A percentile compares a stretch with the other conserved stretches of the same genome.
Conservation (phyloP, 495 filamentous ascomycete genomes). For the Neurospora discreta region DNA sequence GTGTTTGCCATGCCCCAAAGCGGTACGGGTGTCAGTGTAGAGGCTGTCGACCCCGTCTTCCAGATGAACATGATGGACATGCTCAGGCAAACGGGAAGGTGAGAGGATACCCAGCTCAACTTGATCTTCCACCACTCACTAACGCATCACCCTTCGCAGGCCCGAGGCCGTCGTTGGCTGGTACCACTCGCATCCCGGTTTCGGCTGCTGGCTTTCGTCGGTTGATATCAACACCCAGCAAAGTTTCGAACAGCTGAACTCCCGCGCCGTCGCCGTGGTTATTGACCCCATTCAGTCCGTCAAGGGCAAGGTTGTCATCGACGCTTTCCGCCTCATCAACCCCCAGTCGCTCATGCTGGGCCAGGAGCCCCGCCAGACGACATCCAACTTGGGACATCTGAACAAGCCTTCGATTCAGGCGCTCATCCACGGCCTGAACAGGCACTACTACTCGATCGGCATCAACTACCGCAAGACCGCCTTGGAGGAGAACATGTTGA, state of each 20-base stretch:
- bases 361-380: conserved; percentile 96
- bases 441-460: conserved; percentile 97
- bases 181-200: conserved; percentile 99
- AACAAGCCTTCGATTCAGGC: conserved; percentile 99
- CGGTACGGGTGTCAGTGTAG: conserved; percentile 94
- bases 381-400: conserved; percentile 91
- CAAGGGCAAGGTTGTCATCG: conserved; percentile 98
- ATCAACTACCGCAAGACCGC: conserved; percentile 98
- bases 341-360: conserved; percentile 97
- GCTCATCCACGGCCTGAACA: conserved; percentile 95
- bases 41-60: conserved; percentile 96
- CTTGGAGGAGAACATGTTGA: conserved; percentile 97
- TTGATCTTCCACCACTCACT: conserved; percentile 1
- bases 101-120: conserved; percentile 18
- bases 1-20: conserved; percentile 99
- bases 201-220: conserved; percentile 96
- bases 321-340: conserved; percentile 98
- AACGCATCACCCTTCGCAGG: conserved; percentile 32
- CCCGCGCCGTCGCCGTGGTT: conserved; percentile 92
- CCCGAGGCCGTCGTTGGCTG: conserved; percentile 96
- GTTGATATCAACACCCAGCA: conserved; percentile 99
- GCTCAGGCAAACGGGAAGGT: conserved; percentile 93
- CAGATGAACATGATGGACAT: conserved; percentile 99
- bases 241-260: conserved; percentile 94
- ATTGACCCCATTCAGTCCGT: conserved; percentile 98